phyloP scores from a whole-genome alignment of 768 basidiomycete genomes.

The Obba rivulosa region DNA sequence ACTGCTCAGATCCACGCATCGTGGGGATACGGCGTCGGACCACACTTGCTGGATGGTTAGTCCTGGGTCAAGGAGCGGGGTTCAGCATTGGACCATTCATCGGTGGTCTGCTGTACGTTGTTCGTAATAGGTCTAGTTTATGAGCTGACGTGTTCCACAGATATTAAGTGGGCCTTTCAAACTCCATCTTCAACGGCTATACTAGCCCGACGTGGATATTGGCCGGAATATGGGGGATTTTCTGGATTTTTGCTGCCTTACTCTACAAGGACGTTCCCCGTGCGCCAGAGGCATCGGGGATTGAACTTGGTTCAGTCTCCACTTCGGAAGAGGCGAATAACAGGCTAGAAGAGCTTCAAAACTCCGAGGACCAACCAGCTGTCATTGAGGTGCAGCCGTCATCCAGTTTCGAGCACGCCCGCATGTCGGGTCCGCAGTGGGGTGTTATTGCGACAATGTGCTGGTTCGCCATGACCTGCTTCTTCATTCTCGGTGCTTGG shows the following conservation, averaged over 20 bases:
- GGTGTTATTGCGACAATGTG: slow-evolving; percentile 59
- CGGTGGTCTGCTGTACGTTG: slow-evolving; percentile 49
- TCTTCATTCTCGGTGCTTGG: slow-evolving; percentile 67
- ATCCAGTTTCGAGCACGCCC: no score
- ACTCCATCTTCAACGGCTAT: slow-evolving; percentile 58
- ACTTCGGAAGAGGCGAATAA: no score
- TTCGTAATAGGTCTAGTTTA: no score
- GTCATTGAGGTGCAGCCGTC: no score
- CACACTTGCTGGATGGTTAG: slow-evolving; percentile 57
- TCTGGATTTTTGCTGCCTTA: slow-evolving; percentile 36
- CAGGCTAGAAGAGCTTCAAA: no score
- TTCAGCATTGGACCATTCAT: slow-evolving; percentile 60
- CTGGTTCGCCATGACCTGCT: slow-evolving; percentile 65
- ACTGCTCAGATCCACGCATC: slow-evolving; percentile 60
- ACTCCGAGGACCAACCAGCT: no score
- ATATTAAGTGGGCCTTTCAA: slow-evolving; percentile 51
- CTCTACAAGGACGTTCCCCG: slow-evolving; percentile 29
- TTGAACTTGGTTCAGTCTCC: slow-evolving; percentile 6
- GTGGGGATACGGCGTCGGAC: slow-evolving; percentile 60
- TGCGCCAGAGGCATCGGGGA: neutral
- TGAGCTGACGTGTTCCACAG: slow-evolving; percentile 4
- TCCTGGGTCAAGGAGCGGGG: slow-evolving; percentile 56
- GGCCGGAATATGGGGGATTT: slow-evolving; percentile 46
- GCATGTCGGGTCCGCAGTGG: slow-evolving; percentile 14
- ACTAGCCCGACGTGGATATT: slow-evolving; percentile 66